Evolutionary conservation across 2,329 filamentous ascomycete species (phyloP).

Genomic region (Pseudogymnoascus destructans): DNA sequence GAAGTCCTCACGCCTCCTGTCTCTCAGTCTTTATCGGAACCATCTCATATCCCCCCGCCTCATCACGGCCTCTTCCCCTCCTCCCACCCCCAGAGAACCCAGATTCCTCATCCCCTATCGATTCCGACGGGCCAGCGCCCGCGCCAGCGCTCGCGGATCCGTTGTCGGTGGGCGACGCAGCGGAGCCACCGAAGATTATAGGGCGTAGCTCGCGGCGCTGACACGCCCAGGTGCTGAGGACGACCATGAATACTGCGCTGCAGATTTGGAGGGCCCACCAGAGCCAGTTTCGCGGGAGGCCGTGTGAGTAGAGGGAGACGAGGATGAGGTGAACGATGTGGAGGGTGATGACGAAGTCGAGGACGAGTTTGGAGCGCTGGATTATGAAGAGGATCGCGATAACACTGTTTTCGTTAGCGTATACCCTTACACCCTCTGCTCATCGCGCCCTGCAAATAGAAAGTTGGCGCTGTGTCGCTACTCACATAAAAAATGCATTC

Average conservation of each 20-base stretch:
- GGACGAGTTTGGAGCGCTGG: constrained; percentile 81
- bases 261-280: constrained; percentile 69
- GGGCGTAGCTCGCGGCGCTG: constrained; percentile 80
- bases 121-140: constrained; percentile 15
- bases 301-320: constrained; percentile 64
- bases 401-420: constrained; percentile 39
- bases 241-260: constrained; percentile 50
- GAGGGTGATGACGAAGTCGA: constrained; percentile 84
- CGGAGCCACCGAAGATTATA: constrained; percentile 65
- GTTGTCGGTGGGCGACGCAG: constrained; percentile 10
- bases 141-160: constrained; percentile 17
- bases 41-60: constrained; percentile 54
- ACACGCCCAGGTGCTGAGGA: constrained; percentile 77
- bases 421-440: background rate
- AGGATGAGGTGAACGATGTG: constrained; percentile 71
- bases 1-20: constrained; percentile 14
- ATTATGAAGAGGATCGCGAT: constrained; percentile 74
- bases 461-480: constrained; percentile 9
- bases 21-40: constrained; percentile 35
- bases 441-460: no score
- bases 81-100: constrained; percentile 38
- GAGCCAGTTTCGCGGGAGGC: constrained; percentile 61
- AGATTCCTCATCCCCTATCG: constrained; percentile 33
- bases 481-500: constrained; percentile 50
- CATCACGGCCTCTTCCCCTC: constrained; percentile 38